Conservation (phyloP, 176 grass and related monocot genomes). For the Cenchrus fungigraminus region DNA sequence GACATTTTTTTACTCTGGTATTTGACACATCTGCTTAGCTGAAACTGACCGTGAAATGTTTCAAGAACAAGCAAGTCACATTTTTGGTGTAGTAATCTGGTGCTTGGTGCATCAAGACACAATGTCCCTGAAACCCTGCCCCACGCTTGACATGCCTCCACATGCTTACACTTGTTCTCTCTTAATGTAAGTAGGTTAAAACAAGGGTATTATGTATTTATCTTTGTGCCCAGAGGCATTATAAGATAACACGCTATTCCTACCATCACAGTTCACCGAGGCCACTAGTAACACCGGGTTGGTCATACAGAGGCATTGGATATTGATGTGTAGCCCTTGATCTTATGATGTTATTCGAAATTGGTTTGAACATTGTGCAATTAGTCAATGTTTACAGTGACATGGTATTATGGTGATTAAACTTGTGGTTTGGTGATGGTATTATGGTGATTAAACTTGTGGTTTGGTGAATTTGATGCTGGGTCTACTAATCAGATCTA, state of each 20-base stretch:
- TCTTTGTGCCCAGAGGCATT: background rate
- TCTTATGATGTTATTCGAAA: background rate
- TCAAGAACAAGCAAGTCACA: background rate
- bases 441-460: background rate
- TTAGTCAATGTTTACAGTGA: slow-evolving; percentile 8
- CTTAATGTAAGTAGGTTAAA: background rate
- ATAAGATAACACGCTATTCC: background rate
- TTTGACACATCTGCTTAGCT: background rate
- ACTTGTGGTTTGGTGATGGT: background rate
- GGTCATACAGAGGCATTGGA: background rate
- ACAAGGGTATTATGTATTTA: background rate
- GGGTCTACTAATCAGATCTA: background rate
- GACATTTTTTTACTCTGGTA: background rate
- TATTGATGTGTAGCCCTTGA: background rate
- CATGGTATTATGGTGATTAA: background rate
- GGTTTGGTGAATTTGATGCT: background rate
- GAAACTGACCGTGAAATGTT: background rate
- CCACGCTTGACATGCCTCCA: background rate
- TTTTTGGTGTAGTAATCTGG: background rate
- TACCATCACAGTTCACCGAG: background rate
- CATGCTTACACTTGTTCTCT: background rate
- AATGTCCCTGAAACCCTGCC: background rate
- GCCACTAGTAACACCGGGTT: background rate
- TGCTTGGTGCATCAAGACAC: background rate
- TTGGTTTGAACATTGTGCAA: background rate